Base-by-base conservation (phyloP, 2,329 filamentous ascomycete species). In the Pseudocercospora fuligena region DNA sequence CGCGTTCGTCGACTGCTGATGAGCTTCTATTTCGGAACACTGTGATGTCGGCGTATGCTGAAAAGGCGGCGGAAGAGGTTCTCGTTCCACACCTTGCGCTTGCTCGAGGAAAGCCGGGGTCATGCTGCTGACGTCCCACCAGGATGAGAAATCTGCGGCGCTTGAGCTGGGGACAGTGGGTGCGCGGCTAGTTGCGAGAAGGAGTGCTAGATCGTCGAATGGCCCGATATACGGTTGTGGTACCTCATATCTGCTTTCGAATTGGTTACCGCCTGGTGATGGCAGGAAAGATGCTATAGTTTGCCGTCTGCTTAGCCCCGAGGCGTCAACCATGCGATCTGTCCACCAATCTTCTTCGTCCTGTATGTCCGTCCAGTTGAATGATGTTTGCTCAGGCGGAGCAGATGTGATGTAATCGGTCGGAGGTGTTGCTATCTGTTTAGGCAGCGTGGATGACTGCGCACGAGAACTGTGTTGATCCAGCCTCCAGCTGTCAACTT, bases 401-500 rank as follows among this genome's bases (percentile, higher is more conserved):
- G 46, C 43, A 16, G 47, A 40, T 12, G 60, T 53, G 29, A 27
- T 36, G 29, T 19, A 36, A 31, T 36, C 43, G 27, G 11, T 19
- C 47, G 23, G 46, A 53, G 11, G 27, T 51, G 47, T 46, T 12
- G 51, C 19, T 25, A 33, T 3, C n/a, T 54, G 51, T 11, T n/a
- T 43, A 11, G 25, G 12, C 31, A n/a, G 33, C 23, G 36, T n/a
- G 12, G 40, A n/a, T 51, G 16, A 11, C 11, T 33, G 16, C n/a
- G 36, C 57, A 16, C 33, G 54, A 33, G 53, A 57, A 6, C 7
- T 21, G 4, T 63, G 53, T 27, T 60, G 33, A 46, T 57, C 33
- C 8, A 63, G 60, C n/a, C 51, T 61, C 65, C 65, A 66, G 33
- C 29, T 66, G 19, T 66, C 60, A 16, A 63, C 47, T 31, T 66